Percentiles rank a stretch among this genome's conserved stretches.
phyloP scores from a whole-genome alignment of 176 grass and related monocot genomes.

The Carex scoparia region DNA sequence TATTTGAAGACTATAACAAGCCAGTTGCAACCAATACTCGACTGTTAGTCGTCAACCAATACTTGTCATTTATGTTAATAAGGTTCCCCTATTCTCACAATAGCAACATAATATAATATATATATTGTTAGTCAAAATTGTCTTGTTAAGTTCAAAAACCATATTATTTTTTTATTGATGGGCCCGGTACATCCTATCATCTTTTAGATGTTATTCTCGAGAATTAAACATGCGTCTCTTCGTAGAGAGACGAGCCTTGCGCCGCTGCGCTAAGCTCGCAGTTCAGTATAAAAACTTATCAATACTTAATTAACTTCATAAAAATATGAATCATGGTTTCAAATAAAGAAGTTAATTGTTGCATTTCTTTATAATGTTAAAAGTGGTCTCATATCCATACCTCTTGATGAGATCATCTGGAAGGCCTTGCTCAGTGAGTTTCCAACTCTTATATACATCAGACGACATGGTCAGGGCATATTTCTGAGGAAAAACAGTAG shows the following conservation, averaged over 20 bases:
- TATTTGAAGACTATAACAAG: slow-evolving; percentile 68
- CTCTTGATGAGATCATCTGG: slow-evolving; percentile 78
- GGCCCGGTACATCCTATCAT: no score
- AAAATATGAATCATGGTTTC: background rate
- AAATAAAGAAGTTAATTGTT: background rate
- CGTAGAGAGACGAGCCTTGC: no score
- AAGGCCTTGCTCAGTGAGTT: slow-evolving; percentile 69
- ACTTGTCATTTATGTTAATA: background rate
- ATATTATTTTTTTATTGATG: background rate
- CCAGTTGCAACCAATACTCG: no score
- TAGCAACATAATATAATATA: background rate
- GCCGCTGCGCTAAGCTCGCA: no score
- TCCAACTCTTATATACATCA: slow-evolving; percentile 76
- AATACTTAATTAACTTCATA: background rate
- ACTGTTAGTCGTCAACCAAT: no score
- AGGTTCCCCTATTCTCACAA: background rate
- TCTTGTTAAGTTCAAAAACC: background rate
- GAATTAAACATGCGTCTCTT: no score
- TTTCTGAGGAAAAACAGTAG: slow-evolving; percentile 58
- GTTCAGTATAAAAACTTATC: background rate
- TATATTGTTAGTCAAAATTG: background rate
- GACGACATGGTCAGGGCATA: slow-evolving; percentile 70
- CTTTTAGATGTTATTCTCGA: no score
- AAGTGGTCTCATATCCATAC: slow-evolving; percentile 11
- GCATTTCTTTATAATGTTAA: background rate